A percentile compares a stretch with the other conserved stretches of the same genome.
These are phyloP conservation scores for Boletus sensibilis DNA, from an alignment of 768 basidiomycete genomes.

Conservation along the genomic window DNA sequence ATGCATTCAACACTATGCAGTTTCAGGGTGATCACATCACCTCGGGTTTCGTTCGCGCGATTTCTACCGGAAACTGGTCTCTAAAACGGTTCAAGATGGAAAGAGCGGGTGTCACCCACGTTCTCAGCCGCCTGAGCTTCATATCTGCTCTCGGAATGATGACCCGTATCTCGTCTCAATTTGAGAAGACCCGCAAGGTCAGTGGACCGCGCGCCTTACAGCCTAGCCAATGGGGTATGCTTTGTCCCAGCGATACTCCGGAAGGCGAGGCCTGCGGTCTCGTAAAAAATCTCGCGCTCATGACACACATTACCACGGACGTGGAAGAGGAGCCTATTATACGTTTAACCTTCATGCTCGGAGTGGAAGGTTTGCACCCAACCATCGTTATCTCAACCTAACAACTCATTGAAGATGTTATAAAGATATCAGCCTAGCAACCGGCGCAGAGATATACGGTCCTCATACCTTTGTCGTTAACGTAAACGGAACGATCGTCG, in stretches of 20 bases:
- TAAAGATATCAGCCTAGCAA: conserved; percentile 84
- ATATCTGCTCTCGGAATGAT: conserved; percentile 99
- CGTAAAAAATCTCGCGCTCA: conserved; percentile 96
- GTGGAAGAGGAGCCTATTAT: conserved; percentile 95
- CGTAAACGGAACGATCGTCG: conserved; percentile 95
- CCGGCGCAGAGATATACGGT: conserved; percentile 96
- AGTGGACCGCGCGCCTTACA: conserved; percentile 96
- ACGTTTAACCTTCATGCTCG: conserved; percentile 88
- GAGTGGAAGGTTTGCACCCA: conserved; percentile 77
- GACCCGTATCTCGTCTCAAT: conserved; percentile 98
- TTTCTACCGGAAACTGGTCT: conserved; percentile 99
- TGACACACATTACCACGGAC: conserved; percentile 99
- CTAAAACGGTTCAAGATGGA: conserved; percentile 99
- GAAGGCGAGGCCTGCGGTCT: conserved; percentile 99
- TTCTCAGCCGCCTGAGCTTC: conserved; percentile 91
- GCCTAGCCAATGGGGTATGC: conserved; percentile 98
- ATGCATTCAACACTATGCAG: conserved; percentile 91
- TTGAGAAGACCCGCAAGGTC: conserved; percentile 98
- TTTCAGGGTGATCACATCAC: conserved; percentile 97
- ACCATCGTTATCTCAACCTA: conserved; percentile 7
- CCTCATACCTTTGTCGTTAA: conserved; percentile 91
- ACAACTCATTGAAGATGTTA: conserved; percentile 13
- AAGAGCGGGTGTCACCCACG: conserved; percentile 96
- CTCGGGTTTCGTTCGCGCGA: conserved; percentile 92
- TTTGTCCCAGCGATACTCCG: conserved; percentile 97